phyloP scores from a whole-genome alignment of 345 rosid genomes.

The Eucalyptus rudis region DNA sequence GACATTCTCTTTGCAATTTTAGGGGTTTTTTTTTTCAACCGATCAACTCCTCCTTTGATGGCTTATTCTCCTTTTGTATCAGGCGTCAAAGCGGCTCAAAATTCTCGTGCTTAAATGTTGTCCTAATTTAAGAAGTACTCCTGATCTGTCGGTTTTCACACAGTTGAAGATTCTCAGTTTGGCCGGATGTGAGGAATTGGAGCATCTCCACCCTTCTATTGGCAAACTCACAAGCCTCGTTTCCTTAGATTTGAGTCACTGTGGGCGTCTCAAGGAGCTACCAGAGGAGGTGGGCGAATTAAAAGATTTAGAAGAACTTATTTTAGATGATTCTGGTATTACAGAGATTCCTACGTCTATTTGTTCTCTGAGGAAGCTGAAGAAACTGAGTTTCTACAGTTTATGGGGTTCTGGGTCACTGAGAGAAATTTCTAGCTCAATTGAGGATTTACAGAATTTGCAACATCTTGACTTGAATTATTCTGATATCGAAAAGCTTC shows the following conservation, averaged over 20 bases:
- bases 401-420: too few species aligned
- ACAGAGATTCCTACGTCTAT: rapidly evolving
- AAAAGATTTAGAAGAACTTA: too few species aligned
- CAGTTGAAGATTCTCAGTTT: too few species aligned
- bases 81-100: too few species aligned
- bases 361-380: background rate
- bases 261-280: rapidly evolving
- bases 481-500: background rate
- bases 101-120: rapidly evolving
- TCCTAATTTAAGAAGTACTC: rapidly evolving
- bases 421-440: background rate
- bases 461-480: background rate
- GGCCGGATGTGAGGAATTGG: rapidly evolving
- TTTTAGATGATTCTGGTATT: rapidly evolving
- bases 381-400: too few species aligned
- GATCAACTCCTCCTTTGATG: rapidly evolving
- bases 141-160: too few species aligned
- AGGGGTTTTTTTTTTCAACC: too few species aligned
- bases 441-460: background rate
- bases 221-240: too few species aligned
- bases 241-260: rapidly evolving
- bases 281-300: too few species aligned
- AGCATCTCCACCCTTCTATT: too few species aligned
- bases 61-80: too few species aligned
- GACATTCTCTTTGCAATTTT: rapidly evolving